phyloP scores from a whole-genome alignment of 345 rosid genomes.

The Jatropha curcas region DNA sequence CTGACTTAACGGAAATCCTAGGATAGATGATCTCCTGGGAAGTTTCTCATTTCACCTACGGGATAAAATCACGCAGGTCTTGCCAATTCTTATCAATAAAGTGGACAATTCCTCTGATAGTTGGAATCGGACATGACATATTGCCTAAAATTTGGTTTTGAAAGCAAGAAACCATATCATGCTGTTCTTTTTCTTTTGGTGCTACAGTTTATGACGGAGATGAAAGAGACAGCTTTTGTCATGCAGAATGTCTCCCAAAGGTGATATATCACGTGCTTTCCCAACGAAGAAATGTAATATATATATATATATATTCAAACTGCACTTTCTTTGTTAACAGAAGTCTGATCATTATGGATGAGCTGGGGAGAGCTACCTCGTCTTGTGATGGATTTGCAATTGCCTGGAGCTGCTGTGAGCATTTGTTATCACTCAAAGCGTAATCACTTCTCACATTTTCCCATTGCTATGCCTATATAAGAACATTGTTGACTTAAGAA shows the following conservation, averaged over 20 bases:
- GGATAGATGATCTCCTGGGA: no score
- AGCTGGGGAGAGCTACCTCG: constrained; percentile 98
- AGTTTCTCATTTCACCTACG: no score
- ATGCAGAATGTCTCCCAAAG: constrained; percentile 87
- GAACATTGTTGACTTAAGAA: background rate
- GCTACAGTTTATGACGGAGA: constrained; percentile 96
- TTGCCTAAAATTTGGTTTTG: constrained; percentile 9
- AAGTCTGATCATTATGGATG: constrained; percentile 91
- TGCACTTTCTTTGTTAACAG: constrained; percentile 36
- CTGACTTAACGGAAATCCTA: no score
- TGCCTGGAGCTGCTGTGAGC: constrained; percentile 98
- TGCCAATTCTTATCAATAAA: no score
- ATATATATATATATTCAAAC: background rate
- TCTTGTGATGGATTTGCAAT: constrained; percentile 93
- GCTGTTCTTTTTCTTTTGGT: constrained; percentile 10
- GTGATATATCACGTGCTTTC: constrained; percentile 38
- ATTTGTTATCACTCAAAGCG: constrained; percentile 77
- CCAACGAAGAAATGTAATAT: constrained; percentile 1
- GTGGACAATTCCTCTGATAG: no score
- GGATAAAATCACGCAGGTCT: no score
- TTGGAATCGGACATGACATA: no score
- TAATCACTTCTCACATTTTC: constrained; percentile 35
- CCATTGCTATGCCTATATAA: background rate
- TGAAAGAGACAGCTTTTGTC: constrained; percentile 96
- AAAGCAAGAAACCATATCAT: background rate